phyloP scores from a whole-genome alignment of 257 asterid genomes.

The Primulina huaijiensis region DNA sequence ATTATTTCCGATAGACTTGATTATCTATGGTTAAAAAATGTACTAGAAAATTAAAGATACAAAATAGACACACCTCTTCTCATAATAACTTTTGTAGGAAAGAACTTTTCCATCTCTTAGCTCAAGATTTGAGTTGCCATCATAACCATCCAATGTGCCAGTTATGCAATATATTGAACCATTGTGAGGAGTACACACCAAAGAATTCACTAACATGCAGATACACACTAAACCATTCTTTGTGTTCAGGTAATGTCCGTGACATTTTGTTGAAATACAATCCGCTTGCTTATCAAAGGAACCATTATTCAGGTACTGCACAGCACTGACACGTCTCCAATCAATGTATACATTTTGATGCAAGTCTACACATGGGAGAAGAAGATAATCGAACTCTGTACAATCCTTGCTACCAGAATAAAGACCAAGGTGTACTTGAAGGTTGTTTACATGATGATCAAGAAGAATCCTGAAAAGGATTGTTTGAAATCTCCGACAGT shows the following conservation, averaged over 20 bases:
- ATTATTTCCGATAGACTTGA: slow-evolving; percentile 1
- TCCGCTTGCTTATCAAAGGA: slow-evolving; percentile 20
- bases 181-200: slow-evolving; percentile 70
- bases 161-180: slow-evolving; percentile 43
- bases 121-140: slow-evolving; percentile 45
- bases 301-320: slow-evolving; percentile 13
- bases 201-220: slow-evolving; percentile 58
- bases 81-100: slow-evolving; percentile 48
- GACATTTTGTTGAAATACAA: slow-evolving; percentile 20
- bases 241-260: slow-evolving; percentile 37
- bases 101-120: slow-evolving; percentile 32
- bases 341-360: slow-evolving; percentile 30
- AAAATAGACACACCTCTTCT: slow-evolving; percentile 37
- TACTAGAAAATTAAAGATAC: neutral
- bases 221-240: slow-evolving; percentile 48
- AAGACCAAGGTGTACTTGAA: slow-evolving; percentile 29
- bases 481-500: slow-evolving; percentile 54
- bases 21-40: neutral
- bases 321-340: slow-evolving; percentile 52
- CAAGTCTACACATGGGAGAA: slow-evolving; percentile 48
- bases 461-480: slow-evolving; percentile 51
- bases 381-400: slow-evolving; percentile 50
- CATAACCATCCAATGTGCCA: slow-evolving; percentile 38
- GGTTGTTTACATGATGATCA: slow-evolving; percentile 38
- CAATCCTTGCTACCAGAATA: slow-evolving; percentile 17